These are phyloP conservation scores for Corymbia citriodora DNA, from an alignment of 441 rosid species.

Conservation along the genomic window DNA sequence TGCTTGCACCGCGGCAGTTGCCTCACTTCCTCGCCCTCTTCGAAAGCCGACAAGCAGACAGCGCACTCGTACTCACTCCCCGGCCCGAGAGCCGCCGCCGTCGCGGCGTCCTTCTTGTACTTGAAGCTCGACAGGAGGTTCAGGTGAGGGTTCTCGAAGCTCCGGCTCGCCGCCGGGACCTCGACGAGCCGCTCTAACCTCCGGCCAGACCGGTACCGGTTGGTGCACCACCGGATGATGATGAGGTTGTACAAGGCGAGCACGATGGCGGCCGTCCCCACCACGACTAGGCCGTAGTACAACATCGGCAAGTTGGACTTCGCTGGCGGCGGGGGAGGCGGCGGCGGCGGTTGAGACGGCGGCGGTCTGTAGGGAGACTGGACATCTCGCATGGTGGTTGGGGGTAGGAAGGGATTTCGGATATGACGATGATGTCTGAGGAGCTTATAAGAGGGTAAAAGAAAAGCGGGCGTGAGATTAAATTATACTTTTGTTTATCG, in stretches of 20 bases:
- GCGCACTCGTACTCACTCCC: constrained; percentile 26
- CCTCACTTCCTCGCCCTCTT: constrained; percentile 36
- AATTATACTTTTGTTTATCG: not conserved
- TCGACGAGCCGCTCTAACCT: not conserved
- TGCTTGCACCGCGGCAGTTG: constrained; percentile 29
- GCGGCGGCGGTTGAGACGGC: not conserved
- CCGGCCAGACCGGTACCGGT: not conserved
- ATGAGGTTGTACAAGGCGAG: constrained; percentile 35
- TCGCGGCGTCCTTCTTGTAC: constrained; percentile 24
- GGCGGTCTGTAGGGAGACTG: not conserved
- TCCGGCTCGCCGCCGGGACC: constrained; percentile 4
- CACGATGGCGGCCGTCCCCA: constrained; percentile 34
- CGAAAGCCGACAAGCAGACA: constrained; percentile 35
- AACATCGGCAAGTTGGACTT: constrained; percentile 33
- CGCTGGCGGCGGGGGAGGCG: not conserved
- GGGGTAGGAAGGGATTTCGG: not conserved
- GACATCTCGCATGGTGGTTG: constrained; percentile 10
- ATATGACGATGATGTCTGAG: not conserved
- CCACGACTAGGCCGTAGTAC: constrained; percentile 40
- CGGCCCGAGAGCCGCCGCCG: not conserved
- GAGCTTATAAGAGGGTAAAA: not conserved
- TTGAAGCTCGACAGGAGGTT: constrained; percentile 31
- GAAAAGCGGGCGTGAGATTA: not conserved
- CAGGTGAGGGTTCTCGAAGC: constrained; percentile 5
- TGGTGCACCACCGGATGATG: constrained; percentile 36